Evolutionary conservation across 495 filamentous ascomycete genomes (phyloP).

Genomic region (Cenococcum geophilum): DNA sequence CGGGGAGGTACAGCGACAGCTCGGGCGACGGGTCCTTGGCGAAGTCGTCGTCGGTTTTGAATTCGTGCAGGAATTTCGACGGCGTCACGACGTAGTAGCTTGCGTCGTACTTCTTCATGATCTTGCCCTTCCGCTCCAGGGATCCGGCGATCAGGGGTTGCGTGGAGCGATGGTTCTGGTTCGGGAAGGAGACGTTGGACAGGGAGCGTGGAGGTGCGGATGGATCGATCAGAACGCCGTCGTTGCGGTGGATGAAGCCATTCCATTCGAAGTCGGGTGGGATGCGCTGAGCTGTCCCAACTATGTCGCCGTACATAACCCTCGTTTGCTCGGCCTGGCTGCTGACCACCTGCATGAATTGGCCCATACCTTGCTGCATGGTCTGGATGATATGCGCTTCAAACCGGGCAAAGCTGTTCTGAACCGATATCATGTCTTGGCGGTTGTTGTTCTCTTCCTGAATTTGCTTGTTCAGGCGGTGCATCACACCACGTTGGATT

Average conservation of each 20-base stretch:
- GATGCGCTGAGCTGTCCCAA: conserved; percentile 62
- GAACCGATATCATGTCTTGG: conserved; percentile 80
- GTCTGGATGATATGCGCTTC: conserved; percentile 78
- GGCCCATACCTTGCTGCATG: conserved; percentile 72
- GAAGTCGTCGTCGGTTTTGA: conserved; percentile 86
- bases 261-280: conserved; percentile 85
- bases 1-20: conserved; percentile 83
- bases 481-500: conserved; percentile 68
- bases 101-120: conserved; percentile 66
- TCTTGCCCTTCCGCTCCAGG: conserved; percentile 68
- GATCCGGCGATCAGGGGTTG: conserved; percentile 77
- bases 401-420: conserved; percentile 82
- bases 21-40: conserved; percentile 76
- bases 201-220: conserved; percentile 63
- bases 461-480: conserved; percentile 85
- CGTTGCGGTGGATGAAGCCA: conserved; percentile 65
- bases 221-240: conserved; percentile 70
- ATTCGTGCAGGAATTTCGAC: conserved; percentile 84
- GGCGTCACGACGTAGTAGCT: conserved; percentile 87
- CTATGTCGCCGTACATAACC: conserved; percentile 73
- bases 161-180: conserved; percentile 76
- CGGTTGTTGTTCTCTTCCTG: conserved; percentile 91
- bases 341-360: conserved; percentile 69
- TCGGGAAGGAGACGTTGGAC: conserved; percentile 71
- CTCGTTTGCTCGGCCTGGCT: conserved; percentile 76